phyloP scores from a whole-genome alignment of 1,139 yeast species.

The Candida tetrigidarum region DNA sequence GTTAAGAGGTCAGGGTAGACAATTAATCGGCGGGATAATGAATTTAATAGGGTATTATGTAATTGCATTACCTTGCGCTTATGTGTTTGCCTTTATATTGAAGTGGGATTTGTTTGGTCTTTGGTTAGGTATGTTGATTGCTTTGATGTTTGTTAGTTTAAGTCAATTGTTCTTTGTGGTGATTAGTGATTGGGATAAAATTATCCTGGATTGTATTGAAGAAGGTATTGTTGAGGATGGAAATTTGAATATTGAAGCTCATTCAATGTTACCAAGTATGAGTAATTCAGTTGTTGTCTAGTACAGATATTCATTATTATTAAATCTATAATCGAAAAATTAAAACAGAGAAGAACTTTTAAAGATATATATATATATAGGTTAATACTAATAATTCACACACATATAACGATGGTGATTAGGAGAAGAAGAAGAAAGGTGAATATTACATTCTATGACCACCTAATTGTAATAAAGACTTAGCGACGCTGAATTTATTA shows the following conservation, averaged over 20 bases:
- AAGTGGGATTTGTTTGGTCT: conserved; percentile 54
- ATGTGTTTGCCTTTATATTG: conserved; percentile 52
- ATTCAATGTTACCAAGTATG: conserved; percentile 39
- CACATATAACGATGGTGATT: neutral
- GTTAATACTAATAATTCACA: conserved; percentile 2
- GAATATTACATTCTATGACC: conserved; percentile 23
- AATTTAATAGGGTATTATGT: conserved; percentile 60
- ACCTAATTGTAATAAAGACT: conserved; percentile 51
- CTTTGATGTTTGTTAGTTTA: conserved; percentile 50
- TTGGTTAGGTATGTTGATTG: conserved; percentile 67
- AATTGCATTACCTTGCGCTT: conserved; percentile 63
- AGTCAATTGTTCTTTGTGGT: conserved; percentile 50
- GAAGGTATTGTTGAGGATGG: conserved; percentile 47
- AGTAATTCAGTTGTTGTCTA: conserved; percentile 19
- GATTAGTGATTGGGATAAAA: conserved; percentile 59
- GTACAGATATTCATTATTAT: neutral
- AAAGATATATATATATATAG: no score
- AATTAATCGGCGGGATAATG: conserved; percentile 63
- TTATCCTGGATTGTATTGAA: conserved; percentile 47
- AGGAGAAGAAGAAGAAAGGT: no score
- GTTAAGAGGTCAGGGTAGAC: conserved; percentile 71
- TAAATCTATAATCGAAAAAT: neutral
- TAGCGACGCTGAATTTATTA: conserved; percentile 52
- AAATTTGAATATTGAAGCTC: conserved; percentile 32
- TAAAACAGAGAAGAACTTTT: neutral